Evolutionary conservation across 768 basidiomycete genomes (phyloP), one percentile per base, ranked within the genome.

Genomic region (Megacollybia marginata): DNA sequence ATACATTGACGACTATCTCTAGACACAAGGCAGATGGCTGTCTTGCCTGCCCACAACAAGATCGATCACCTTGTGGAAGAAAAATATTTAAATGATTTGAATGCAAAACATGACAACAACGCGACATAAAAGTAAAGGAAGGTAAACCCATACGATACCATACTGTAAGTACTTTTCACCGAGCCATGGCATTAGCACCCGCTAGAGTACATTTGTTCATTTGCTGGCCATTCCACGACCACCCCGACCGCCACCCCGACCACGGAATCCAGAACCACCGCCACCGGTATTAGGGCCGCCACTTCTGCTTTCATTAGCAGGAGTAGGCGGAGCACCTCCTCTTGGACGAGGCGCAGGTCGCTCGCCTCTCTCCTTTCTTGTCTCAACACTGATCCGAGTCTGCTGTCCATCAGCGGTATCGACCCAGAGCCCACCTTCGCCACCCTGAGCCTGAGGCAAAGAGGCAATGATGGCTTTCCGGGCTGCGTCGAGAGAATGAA

Each of bases 351-450:
- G 73, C 2, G 73, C 68, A 2, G 84, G 83, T 50, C 93, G 69
- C n/a, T 96, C 92, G 34, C 82, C 80, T 42, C 92, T 78, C 70
- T 97, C 93, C 73, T 92, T 96, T 65, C 89, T 80, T 40, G 87
- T 89, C 76, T 95, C 93, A 33, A 97, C 80, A 52, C 70, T 74
- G 52, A 97, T 82, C 52, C 85, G 71, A 33, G 76, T 65, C 50
- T 66, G 69, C 18, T 54, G 65, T 7, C 79, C 81, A 4, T 76
- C 78, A 1, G 79, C 83, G 9, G 76, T 73, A 44, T 88, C 86
- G 47, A 95, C 65, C 62, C 79, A 83, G 54, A 98, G 76, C 12
- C 93, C 94, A 49, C 92, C 93, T 54, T 94, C 91, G 34, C 93
- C 94, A 51, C 93, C 93, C 55, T 83, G 81, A 36, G 59, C 52